Percentiles rank a stretch among this genome's conserved stretches.
phyloP scores from a whole-genome alignment of 2,329 filamentous ascomycete species.

The Neonectria faginata region DNA sequence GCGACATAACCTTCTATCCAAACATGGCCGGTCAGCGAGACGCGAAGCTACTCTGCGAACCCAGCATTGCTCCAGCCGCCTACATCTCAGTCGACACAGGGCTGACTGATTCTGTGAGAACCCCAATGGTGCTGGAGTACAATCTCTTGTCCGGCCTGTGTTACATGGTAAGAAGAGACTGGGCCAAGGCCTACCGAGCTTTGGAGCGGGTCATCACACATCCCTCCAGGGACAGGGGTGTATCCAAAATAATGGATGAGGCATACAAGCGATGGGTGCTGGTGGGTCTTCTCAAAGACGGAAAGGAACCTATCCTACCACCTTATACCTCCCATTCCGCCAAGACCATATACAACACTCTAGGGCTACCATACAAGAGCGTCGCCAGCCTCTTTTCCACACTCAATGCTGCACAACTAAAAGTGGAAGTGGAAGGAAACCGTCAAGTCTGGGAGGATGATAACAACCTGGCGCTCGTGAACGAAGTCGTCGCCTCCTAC shows the following conservation, averaged over 20 bases:
- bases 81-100: conserved; percentile 72
- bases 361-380: conserved; percentile 77
- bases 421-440: conserved; percentile 72
- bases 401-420: conserved; percentile 65
- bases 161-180: conserved; percentile 70
- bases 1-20: conserved; percentile 75
- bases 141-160: conserved; percentile 74
- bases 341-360: conserved; percentile 66
- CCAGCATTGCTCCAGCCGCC: conserved; percentile 57
- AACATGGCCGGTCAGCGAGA: conserved; percentile 53
- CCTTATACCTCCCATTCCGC: conserved; percentile 64
- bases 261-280: conserved; percentile 94
- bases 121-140: conserved; percentile 72
- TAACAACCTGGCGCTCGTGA: conserved; percentile 77
- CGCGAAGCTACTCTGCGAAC: conserved; percentile 59
- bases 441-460: conserved; percentile 74
- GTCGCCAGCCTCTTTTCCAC: conserved; percentile 77
- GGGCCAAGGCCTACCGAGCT: conserved; percentile 71
- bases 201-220: conserved; percentile 75
- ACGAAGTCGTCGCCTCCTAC: conserved; percentile 76
- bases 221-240: conserved; percentile 70
- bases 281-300: conserved; percentile 77
- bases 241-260: conserved; percentile 85
- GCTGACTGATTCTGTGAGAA: conserved; percentile 66
- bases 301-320: conserved; percentile 68